A percentile compares a stretch with the other conserved stretches of the same genome.
Conservation (phyloP, 1,139 yeast genomes). For the Yamadazyma epiphylla region DNA sequence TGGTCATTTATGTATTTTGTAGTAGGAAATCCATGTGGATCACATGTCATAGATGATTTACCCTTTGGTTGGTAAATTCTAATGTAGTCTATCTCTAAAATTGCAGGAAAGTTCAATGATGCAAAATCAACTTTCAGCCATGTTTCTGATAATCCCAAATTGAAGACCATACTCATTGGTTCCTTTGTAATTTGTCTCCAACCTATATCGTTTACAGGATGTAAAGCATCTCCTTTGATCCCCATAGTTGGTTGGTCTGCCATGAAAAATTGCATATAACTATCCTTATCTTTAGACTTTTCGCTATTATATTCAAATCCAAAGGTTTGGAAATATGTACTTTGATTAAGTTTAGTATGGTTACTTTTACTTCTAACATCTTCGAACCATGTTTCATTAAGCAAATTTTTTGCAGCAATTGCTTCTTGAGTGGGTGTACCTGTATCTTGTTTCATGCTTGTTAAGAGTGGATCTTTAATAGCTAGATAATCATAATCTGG, state of each 20-base stretch:
- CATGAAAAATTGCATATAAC: slow-evolving; percentile 22
- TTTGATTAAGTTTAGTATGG: slow-evolving; percentile 6
- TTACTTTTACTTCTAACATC: slow-evolving; percentile 8
- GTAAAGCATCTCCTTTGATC: slow-evolving; percentile 22
- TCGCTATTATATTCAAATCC: slow-evolving; percentile 24
- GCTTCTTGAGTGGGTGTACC: slow-evolving; percentile 31
- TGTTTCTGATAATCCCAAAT: slow-evolving; percentile 23
- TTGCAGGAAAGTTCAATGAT: slow-evolving; percentile 21
- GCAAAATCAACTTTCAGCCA: slow-evolving; percentile 24
- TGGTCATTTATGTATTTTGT: slow-evolving; percentile 22
- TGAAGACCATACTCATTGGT: slow-evolving; percentile 27
- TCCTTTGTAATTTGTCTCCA: slow-evolving; percentile 25
- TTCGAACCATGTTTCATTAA: slow-evolving; percentile 22
- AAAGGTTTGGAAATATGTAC: slow-evolving; percentile 17
- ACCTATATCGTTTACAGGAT: slow-evolving; percentile 23
- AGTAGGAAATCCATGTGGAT: slow-evolving; percentile 25
- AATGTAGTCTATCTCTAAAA: slow-evolving; percentile 24
- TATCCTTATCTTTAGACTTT: slow-evolving; percentile 12
- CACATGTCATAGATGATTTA: slow-evolving; percentile 22
- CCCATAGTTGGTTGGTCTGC: slow-evolving; percentile 19
- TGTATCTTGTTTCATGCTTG: slow-evolving; percentile 24
- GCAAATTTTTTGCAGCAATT: slow-evolving; percentile 22
- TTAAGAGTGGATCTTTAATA: slow-evolving; percentile 16
- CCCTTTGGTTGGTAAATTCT: slow-evolving; percentile 25
- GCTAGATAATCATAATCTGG: slow-evolving; percentile 26